Conservation (phyloP, 345 rosid species). For the Syzygium aromaticum region DNA sequence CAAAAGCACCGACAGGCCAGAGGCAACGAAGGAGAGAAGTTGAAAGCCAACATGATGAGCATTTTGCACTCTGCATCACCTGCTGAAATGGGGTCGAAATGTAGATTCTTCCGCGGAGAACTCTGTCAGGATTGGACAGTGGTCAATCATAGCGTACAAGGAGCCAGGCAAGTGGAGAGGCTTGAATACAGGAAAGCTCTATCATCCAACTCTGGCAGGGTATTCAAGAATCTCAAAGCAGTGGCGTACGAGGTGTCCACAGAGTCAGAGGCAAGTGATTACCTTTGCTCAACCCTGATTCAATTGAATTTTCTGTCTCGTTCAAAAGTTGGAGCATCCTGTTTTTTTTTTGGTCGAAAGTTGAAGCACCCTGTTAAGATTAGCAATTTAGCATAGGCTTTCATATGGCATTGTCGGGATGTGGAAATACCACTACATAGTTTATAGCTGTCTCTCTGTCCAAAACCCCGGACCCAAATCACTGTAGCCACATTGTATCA, state of each 20-base stretch:
- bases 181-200: background rate
- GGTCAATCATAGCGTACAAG: background rate
- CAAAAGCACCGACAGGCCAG: background rate
- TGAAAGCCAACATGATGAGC: background rate
- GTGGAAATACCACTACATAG: background rate
- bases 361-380: background rate
- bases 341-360: background rate
- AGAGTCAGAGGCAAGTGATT: background rate
- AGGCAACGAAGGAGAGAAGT: background rate
- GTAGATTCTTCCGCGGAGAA: background rate
- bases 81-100: background rate
- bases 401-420: background rate
- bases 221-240: slow-evolving; percentile 1
- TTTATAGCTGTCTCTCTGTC: background rate
- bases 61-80: background rate
- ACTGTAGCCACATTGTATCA: background rate
- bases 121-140: background rate
- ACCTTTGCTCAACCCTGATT: background rate
- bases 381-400: background rate
- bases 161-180: background rate
- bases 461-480: background rate
- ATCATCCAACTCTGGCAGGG: background rate
- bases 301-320: background rate
- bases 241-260: slow-evolving; percentile 5
- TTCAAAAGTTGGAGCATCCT: background rate